These are phyloP conservation scores for Platanthera zijinensis DNA, from an alignment of 106 monocot genomes.

Conservation along the genomic window DNA sequence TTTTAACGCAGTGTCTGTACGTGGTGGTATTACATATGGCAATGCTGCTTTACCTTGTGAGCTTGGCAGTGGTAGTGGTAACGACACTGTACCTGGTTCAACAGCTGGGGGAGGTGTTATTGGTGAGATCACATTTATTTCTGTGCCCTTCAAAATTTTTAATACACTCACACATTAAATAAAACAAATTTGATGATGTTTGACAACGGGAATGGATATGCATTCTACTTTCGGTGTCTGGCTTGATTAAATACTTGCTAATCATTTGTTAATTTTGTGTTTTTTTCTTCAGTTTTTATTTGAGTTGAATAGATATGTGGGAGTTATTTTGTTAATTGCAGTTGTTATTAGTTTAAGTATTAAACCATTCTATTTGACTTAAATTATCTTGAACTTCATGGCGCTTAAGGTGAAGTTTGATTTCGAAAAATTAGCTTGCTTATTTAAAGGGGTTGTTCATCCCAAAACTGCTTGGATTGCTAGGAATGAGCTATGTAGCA, in stretches of 20 bases:
- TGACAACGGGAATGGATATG: background rate
- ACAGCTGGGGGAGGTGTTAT: slow-evolving; percentile 96
- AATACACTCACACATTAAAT: background rate
- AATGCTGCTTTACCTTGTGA: slow-evolving; percentile 79
- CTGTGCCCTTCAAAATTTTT: background rate
- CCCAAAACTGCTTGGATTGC: too few species aligned
- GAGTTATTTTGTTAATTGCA: background rate
- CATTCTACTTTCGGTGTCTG: background rate
- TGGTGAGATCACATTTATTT: slow-evolving; percentile 33
- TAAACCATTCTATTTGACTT: background rate
- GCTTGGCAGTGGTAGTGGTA: slow-evolving; percentile 97
- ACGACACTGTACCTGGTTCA: slow-evolving; percentile 56
- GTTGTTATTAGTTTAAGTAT: background rate
- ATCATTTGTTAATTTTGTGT: background rate
- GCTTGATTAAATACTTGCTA: background rate
- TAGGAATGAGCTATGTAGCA: too few species aligned
- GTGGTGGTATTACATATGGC: slow-evolving; percentile 81
- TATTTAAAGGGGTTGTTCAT: background rate
- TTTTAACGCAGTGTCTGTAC: slow-evolving; percentile 34
- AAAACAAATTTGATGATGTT: background rate
- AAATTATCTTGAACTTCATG: background rate
- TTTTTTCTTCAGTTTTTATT: background rate
- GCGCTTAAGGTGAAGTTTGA: background rate
- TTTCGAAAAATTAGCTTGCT: background rate
- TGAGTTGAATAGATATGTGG: background rate